Evolutionary conservation across 352 stramenopile genomes (phyloP), one percentile per base, ranked within the genome.

Genomic region (Pythium rishiriense): DNA sequence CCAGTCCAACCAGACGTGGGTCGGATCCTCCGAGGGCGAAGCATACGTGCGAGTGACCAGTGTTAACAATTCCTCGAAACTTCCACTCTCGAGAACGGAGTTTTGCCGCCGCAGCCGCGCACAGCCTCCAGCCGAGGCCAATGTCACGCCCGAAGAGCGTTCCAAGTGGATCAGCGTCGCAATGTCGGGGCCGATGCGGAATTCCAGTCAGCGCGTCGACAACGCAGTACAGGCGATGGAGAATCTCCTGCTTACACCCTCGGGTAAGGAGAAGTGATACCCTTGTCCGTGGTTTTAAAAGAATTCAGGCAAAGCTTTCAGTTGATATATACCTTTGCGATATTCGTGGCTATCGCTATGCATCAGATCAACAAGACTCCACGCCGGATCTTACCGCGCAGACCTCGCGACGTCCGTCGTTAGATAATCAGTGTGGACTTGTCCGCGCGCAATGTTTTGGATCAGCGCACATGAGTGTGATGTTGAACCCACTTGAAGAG

Each of bases 71-170:
- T 15, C 51, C 10, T 35, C 21, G 2, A 4, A 15, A 17, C 21
- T 9, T 4, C 51, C 33, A 15, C 33, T 58, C 17, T 31, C 51
- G 17, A 19, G 21, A n/a, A 24, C 33, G 11, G 25, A 19, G 15
- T 58, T 46, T 5, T 58, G 51, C 33, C 51, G 51, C 17, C 31
- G 33, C 24, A 58, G 31, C 21, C 31, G 51, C 22, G 51, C 51
- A 8, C 51, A 58, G 21, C 35, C 51, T 4, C 51, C 51, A 15
- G 5, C 51, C 7, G 51, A 58, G 14, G 37, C 29, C 15, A 58
- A 47, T 5, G 21, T 58, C 17, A 22, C 51, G 9, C 51, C 51
- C 6, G 51, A n/a, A 4, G 35, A 58, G 15, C 35, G 33, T 12
- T 29, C 51, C 19, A 39, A 41, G 9, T 58, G 51, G 35, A 58